Conservation (phyloP, 129 eudicot genomes). For the Pseudognaphalium luteoalbum region DNA sequence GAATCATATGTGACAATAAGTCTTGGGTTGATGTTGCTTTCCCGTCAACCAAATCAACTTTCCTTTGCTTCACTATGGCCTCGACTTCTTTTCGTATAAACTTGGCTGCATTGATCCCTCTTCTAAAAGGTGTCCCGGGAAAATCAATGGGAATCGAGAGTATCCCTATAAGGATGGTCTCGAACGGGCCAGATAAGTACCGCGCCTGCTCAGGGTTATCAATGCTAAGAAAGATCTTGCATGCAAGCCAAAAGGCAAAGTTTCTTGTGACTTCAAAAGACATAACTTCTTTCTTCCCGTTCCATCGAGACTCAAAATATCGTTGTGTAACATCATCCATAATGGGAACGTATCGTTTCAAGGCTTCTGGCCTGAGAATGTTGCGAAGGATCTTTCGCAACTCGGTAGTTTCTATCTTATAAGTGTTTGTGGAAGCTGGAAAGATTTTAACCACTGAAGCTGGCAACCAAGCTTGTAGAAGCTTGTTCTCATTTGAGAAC, state of each 20-base stretch:
- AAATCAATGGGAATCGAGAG: slow-evolving; percentile 48
- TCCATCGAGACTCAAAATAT: slow-evolving; percentile 46
- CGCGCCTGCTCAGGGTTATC: slow-evolving; percentile 42
- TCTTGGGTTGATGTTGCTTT: slow-evolving; percentile 48
- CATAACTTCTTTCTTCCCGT: slow-evolving; percentile 26
- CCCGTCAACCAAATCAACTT: slow-evolving; percentile 40
- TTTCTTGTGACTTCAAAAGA: slow-evolving; percentile 35
- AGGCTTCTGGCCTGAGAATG: slow-evolving; percentile 42
- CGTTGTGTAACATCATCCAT: slow-evolving; percentile 46
- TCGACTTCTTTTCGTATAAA: slow-evolving; percentile 36
- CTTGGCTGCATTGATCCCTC: slow-evolving; percentile 45
- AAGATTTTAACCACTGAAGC: slow-evolving; percentile 37
- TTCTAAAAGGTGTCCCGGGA: slow-evolving; percentile 47
- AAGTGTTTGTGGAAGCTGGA: slow-evolving; percentile 8
- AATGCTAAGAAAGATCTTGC: background rate
- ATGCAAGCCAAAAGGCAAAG: no score
- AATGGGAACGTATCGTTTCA: slow-evolving; percentile 35
- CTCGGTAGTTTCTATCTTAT: background rate
- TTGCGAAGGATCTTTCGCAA: slow-evolving; percentile 33
- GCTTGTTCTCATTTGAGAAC: slow-evolving; percentile 53
- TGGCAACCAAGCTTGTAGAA: slow-evolving; percentile 47
- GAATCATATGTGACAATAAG: slow-evolving; percentile 46
- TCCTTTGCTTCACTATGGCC: slow-evolving; percentile 39
- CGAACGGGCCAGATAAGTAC: slow-evolving; percentile 34
- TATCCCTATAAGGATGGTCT: slow-evolving; percentile 32